Evolutionary conservation across 148 eudicot genomes (phyloP).

Genomic region (Diospyros kaki): DNA sequence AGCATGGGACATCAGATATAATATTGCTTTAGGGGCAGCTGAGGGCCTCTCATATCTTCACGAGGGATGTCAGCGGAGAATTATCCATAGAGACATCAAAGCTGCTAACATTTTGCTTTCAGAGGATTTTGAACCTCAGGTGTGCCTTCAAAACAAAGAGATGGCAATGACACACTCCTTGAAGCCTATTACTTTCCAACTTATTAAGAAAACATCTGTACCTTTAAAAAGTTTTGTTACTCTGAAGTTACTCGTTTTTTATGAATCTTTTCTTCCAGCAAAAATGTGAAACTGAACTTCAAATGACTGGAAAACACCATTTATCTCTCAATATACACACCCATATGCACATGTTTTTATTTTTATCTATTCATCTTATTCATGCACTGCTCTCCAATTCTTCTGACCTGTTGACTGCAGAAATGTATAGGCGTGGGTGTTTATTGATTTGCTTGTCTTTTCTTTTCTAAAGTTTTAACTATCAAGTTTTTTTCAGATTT

Average conservation of each 20-base stretch:
- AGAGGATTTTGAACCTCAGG: slow-evolving; percentile 77
- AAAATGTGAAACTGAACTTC: background rate
- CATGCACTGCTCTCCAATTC: background rate
- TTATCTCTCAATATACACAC: background rate
- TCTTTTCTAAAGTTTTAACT: background rate
- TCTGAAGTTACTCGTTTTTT: no score
- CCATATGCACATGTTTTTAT: no score
- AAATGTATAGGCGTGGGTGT: no score
- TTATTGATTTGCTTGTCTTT: background rate
- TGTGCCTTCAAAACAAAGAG: slow-evolving; percentile 4
- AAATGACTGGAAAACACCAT: background rate
- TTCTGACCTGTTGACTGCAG: background rate
- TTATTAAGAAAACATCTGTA: background rate
- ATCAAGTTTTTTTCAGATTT: slow-evolving; percentile 48
- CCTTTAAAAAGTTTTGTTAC: no score
- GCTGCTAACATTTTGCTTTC: slow-evolving; percentile 87
- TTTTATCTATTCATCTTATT: no score
- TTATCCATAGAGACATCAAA: slow-evolving; percentile 89
- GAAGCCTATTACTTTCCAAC: background rate
- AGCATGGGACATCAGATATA: slow-evolving; percentile 56
- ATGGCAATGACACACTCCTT: background rate
- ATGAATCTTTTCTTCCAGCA: no score
- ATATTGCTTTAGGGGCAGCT: slow-evolving; percentile 82
- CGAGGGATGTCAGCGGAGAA: slow-evolving; percentile 90
- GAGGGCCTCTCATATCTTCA: slow-evolving; percentile 84